Conservation (phyloP, 78 protist genomes). For the Cavenderia fasciculata region DNA sequence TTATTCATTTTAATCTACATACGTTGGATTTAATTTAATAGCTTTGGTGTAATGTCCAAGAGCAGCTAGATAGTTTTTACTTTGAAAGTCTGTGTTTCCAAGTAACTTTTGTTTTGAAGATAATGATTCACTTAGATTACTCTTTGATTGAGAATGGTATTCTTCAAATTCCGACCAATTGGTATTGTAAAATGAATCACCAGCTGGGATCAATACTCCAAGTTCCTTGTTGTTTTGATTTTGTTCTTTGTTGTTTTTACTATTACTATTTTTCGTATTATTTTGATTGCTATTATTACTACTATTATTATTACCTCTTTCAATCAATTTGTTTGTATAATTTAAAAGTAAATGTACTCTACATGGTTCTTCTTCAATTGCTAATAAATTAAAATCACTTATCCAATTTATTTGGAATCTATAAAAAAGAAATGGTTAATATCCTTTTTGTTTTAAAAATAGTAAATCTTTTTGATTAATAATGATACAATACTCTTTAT, state of each 20-base stretch:
- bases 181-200: constrained; percentile 32
- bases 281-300: not conserved
- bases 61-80: constrained; percentile 32
- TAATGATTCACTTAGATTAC: constrained; percentile 2
- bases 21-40: constrained; percentile 64
- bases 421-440: not conserved
- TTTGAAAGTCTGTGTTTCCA: constrained; percentile 56
- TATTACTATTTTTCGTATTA: not conserved
- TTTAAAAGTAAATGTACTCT: constrained; percentile 28
- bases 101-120: constrained; percentile 56
- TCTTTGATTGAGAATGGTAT: constrained; percentile 3
- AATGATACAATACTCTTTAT: too few relatives aligned
- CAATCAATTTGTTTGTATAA: constrained; percentile 7
- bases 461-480: not conserved
- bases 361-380: constrained; percentile 71
- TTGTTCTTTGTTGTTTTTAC: not conserved
- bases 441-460: not conserved
- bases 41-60: constrained; percentile 63
- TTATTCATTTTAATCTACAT: not conserved
- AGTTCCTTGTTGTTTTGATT: too few relatives aligned
- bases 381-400: constrained; percentile 59
- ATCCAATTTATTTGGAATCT: constrained; percentile 51
- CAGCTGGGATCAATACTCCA: constrained; percentile 50
- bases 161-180: constrained; percentile 62
- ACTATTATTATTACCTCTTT: not conserved